phyloP scores from a whole-genome alignment of 345 rosid genomes.

The Eucalyptus grandis region DNA sequence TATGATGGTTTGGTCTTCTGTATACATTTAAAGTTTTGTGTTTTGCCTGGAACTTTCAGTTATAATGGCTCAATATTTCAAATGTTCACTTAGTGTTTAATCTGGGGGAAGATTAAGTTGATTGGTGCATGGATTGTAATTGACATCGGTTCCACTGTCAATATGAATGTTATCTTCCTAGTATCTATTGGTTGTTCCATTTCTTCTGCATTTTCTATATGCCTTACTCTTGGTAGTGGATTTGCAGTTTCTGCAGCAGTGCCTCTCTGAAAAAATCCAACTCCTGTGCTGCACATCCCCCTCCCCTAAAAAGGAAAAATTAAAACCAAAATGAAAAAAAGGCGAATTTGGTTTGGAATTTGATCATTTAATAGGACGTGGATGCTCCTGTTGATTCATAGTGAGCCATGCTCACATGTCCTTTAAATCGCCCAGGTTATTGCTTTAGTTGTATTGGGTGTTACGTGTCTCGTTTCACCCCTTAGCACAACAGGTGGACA shows the following conservation, averaged over 20 bases:
- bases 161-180: neutral
- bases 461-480: neutral
- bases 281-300: neutral
- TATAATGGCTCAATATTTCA: neutral
- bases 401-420: neutral
- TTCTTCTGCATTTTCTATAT: neutral
- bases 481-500: neutral
- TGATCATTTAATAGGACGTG: neutral
- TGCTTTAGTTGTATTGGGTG: neutral
- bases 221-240: neutral
- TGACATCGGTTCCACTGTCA: neutral
- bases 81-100: neutral
- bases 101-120: neutral
- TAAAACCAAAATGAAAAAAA: neutral
- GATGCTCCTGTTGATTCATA: neutral
- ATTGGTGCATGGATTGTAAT: neutral
- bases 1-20: constrained; percentile 4
- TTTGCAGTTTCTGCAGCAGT: neutral
- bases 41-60: neutral
- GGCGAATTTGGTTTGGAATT: neutral
- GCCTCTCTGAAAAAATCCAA: neutral
- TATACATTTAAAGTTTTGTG: neutral
- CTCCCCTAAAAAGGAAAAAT: neutral
- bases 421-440: neutral
- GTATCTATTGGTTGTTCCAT: neutral